Conservation (phyloP, 1,284 basidiomycete species). For the Ceratorhiza oryzae-sativae region DNA sequence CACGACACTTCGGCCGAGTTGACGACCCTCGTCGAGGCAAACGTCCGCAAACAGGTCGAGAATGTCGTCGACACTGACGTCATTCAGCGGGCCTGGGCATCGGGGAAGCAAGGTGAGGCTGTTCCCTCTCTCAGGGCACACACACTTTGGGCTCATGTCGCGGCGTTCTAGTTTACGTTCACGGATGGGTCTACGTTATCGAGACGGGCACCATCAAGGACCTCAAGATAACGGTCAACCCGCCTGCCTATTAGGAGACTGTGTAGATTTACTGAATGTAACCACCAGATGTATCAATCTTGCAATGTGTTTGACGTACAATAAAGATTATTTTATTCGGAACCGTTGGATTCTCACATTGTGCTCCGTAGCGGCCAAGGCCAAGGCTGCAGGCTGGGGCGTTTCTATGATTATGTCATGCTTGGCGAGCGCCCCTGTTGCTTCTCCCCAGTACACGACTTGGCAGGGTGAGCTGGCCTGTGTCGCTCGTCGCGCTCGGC, state of each 20-base stretch:
- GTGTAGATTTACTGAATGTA: background rate
- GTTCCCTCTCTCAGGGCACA: background rate
- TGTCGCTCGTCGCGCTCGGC: background rate
- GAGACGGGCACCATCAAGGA: slow-evolving; percentile 74
- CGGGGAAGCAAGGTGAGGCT: slow-evolving; percentile 58
- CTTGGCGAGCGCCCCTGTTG: background rate
- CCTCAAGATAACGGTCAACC: slow-evolving; percentile 51
- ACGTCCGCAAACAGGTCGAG: slow-evolving; percentile 78
- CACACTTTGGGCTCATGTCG: slow-evolving; percentile 39
- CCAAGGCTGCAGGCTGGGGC: background rate
- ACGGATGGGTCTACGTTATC: slow-evolving; percentile 87
- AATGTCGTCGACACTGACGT: slow-evolving; percentile 71
- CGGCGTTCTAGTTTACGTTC: slow-evolving; percentile 62
- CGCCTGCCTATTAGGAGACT: slow-evolving; percentile 29
- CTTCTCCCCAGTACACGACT: slow-evolving; percentile 7
- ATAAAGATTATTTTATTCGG: slow-evolving; percentile 4
- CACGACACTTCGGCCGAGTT: slow-evolving; percentile 48
- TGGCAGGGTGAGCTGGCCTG: background rate
- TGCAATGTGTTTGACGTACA: background rate
- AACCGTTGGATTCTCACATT: background rate
- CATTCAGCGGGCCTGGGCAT: slow-evolving; percentile 74
- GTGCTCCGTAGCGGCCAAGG: background rate
- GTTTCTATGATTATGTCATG: slow-evolving; percentile 7
- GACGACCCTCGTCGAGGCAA: slow-evolving; percentile 71
- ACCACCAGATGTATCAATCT: background rate